phyloP scores from a whole-genome alignment of 371 early-diverging fungal genomes.

The Actinomucor elegans region DNA sequence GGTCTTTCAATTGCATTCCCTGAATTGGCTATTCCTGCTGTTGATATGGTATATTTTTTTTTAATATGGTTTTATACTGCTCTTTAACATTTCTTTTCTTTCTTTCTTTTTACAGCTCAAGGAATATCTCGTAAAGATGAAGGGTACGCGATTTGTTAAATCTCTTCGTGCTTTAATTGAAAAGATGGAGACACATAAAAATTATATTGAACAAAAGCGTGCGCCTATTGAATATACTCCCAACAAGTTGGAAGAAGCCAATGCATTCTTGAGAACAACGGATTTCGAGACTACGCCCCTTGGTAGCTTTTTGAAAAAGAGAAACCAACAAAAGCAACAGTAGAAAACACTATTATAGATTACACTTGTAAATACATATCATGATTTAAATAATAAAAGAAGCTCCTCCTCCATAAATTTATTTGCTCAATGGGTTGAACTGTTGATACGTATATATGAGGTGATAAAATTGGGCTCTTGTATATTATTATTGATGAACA shows the following conservation, averaged over 20 bases:
- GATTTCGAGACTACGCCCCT: slow-evolving; percentile 60
- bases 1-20: slow-evolving; percentile 91
- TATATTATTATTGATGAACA: too few species aligned
- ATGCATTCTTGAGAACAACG: slow-evolving; percentile 55
- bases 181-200: slow-evolving; percentile 78
- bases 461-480: too few species aligned
- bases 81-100: not conserved
- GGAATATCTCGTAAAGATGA: slow-evolving; percentile 49
- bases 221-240: slow-evolving; percentile 77
- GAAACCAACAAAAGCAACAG: slow-evolving; percentile 19
- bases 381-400: too few species aligned
- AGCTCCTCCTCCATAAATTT: too few species aligned
- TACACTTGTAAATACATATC: too few species aligned
- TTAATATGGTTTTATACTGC: not conserved
- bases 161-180: slow-evolving; percentile 78
- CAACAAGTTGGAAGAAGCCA: slow-evolving; percentile 63
- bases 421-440: too few species aligned
- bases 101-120: slow-evolving; percentile 41
- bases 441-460: too few species aligned
- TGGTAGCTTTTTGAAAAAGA: slow-evolving; percentile 55
- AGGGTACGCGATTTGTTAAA: slow-evolving; percentile 69
- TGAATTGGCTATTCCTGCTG: slow-evolving; percentile 79
- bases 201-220: slow-evolving; percentile 75
- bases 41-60: slow-evolving; percentile 56
- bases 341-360: too few species aligned